These are phyloP conservation scores for Moringa oleifera DNA, from an alignment of 345 rosid genomes.

Conservation along the genomic window DNA sequence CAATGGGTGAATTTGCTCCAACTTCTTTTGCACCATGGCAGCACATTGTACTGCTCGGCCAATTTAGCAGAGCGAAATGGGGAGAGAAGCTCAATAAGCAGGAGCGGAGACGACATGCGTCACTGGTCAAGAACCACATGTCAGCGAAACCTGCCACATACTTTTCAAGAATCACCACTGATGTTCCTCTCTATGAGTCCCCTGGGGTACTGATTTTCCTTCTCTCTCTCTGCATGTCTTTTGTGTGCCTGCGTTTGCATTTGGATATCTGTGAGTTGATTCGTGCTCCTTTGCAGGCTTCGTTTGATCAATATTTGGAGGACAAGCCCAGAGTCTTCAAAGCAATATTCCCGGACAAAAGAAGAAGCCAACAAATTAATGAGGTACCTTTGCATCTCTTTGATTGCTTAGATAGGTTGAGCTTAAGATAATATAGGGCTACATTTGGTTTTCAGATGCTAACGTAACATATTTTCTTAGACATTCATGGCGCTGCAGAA, in stretches of 20 bases:
- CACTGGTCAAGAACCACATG: constrained; percentile 23
- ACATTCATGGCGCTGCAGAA: too few species aligned
- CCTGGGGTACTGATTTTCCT: constrained; percentile 52
- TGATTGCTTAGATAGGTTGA: background rate
- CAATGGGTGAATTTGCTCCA: constrained; percentile 31
- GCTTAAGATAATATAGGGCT: background rate
- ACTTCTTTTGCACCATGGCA: constrained; percentile 28
- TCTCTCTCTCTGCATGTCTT: constrained; percentile 1
- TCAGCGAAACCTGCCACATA: constrained; percentile 47
- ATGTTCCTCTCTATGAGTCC: constrained; percentile 72
- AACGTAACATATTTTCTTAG: too few species aligned
- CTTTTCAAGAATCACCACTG: constrained; percentile 64
- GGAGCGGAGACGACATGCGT: constrained; percentile 28
- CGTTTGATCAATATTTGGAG: constrained; percentile 79
- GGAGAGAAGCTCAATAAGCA: constrained; percentile 16
- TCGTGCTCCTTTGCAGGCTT: constrained; percentile 41
- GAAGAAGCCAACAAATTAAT: constrained; percentile 55
- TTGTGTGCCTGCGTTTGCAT: background rate
- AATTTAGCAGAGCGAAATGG: constrained; percentile 17
- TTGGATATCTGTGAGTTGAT: background rate
- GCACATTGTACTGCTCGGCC: constrained; percentile 13
- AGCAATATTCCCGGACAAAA: constrained; percentile 77
- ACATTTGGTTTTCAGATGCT: background rate
- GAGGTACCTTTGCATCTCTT: constrained; percentile 33
- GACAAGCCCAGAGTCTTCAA: constrained; percentile 69